Percentiles rank a stretch among this genome's conserved stretches.
These are phyloP conservation scores for Zygosaccharomyces lentus DNA, from an alignment of 805 yeast genomes.

Conservation along the genomic window DNA sequence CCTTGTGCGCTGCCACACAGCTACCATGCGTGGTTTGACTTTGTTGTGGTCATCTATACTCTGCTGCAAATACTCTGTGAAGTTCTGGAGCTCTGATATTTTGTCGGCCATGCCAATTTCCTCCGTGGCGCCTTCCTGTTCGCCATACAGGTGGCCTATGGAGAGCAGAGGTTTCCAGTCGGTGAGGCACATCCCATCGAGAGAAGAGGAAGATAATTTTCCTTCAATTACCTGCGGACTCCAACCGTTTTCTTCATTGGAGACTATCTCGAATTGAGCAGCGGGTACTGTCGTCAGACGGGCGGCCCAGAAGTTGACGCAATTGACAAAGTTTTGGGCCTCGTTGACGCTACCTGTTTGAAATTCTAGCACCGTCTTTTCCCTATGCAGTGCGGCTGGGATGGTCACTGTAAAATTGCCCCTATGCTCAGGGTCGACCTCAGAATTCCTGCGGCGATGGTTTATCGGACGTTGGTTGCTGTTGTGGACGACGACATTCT, in stretches of 20 bases:
- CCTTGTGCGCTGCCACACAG: slow-evolving; percentile 32
- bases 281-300: slow-evolving; percentile 75
- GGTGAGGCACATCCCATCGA: slow-evolving; percentile 7
- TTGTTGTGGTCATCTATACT: slow-evolving; percentile 43
- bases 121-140: slow-evolving; percentile 15
- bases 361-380: slow-evolving; percentile 47
- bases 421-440: neutral
- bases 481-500: slow-evolving; percentile 23
- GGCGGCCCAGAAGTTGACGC: slow-evolving; percentile 90
- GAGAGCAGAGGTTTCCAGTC: slow-evolving; percentile 27
- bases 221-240: slow-evolving; percentile 23
- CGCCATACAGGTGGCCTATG: slow-evolving; percentile 19
- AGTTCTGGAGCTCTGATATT: slow-evolving; percentile 32
- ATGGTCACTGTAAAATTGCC: slow-evolving; percentile 27
- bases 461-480: slow-evolving; percentile 4
- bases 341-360: slow-evolving; percentile 62
- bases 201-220: neutral
- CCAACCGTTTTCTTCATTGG: slow-evolving; percentile 83
- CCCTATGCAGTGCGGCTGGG: slow-evolving; percentile 19
- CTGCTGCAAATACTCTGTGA: slow-evolving; percentile 38
- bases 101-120: slow-evolving; percentile 8
- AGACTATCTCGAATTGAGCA: slow-evolving; percentile 61
- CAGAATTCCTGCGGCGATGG: neutral
- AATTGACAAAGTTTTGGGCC: slow-evolving; percentile 65
- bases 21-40: slow-evolving; percentile 36